Evolutionary conservation across 1,284 basidiomycete genomes (phyloP).

Genomic region (Macrocystidia cucumis): DNA sequence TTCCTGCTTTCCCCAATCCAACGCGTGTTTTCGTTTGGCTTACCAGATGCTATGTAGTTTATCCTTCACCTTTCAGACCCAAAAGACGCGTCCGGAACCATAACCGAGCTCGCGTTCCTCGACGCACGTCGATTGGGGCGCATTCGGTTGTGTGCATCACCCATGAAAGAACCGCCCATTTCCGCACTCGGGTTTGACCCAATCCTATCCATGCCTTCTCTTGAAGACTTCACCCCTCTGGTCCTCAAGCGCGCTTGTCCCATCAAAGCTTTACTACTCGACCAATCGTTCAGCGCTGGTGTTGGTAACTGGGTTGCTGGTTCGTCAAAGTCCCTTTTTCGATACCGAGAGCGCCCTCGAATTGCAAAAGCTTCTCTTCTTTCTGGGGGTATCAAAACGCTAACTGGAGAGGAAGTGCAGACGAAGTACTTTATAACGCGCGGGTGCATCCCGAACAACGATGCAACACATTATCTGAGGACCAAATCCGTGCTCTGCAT

Average conservation of each 20-base stretch:
- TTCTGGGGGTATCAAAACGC: not conserved
- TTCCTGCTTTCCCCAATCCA: not conserved
- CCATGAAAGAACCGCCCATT: constrained; percentile 60
- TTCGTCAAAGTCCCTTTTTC: no score
- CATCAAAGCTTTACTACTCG: constrained; percentile 73
- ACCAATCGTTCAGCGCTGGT: constrained; percentile 78
- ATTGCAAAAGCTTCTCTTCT: constrained; percentile 3
- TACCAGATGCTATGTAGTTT: constrained; percentile 48
- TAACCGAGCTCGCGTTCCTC: constrained; percentile 51
- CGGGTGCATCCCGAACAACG: constrained; percentile 71
- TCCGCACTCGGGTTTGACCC: constrained; percentile 75
- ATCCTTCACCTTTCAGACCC: constrained; percentile 44
- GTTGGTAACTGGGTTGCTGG: constrained; percentile 85
- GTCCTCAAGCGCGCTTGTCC: constrained; percentile 60
- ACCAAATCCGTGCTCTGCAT: constrained; percentile 49
- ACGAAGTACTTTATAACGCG: constrained; percentile 78
- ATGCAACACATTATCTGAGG: constrained; percentile 46
- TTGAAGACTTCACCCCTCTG: constrained; percentile 45
- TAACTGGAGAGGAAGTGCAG: no score
- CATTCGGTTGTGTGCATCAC: constrained; percentile 55
- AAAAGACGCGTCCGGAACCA: constrained; percentile 13
- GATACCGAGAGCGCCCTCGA: not conserved
- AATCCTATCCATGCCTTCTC: constrained; percentile 61
- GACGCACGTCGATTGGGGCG: constrained; percentile 70
- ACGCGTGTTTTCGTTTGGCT: no score